phyloP scores from a whole-genome alignment of 2,329 filamentous ascomycete species.

The Cladosporium halotolerans region DNA sequence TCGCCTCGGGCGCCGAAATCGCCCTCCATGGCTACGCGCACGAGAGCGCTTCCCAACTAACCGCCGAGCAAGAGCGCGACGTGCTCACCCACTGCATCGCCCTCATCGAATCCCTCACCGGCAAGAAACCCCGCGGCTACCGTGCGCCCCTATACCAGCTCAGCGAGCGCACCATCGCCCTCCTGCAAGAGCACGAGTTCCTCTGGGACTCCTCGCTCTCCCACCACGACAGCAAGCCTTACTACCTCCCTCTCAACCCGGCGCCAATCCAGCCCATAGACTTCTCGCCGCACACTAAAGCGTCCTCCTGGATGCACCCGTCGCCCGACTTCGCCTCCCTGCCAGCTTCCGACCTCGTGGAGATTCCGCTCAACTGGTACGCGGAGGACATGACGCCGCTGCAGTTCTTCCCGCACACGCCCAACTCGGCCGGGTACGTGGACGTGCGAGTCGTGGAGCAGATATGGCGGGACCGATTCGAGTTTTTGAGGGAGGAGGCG shows the following conservation, averaged over 20 bases:
- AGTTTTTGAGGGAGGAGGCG: constrained; percentile 43
- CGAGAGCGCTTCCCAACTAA: constrained; percentile 42
- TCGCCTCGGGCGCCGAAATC: constrained; percentile 49
- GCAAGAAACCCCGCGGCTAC: constrained; percentile 44
- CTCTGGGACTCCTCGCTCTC: constrained; percentile 48
- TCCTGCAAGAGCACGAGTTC: constrained; percentile 45
- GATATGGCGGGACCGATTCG: constrained; percentile 56
- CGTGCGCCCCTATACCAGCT: constrained; percentile 49
- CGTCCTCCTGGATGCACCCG: constrained; percentile 43
- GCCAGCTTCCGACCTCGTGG: constrained; percentile 33
- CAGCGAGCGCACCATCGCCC: constrained; percentile 41
- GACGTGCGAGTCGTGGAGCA: constrained; percentile 51
- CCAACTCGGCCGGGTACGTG: constrained; percentile 54
- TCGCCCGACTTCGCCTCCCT: constrained; percentile 28
- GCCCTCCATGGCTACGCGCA: constrained; percentile 47
- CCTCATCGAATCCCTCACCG: constrained; percentile 38
- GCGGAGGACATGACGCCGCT: constrained; percentile 47
- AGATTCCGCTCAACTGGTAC: constrained; percentile 48
- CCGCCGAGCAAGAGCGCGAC: constrained; percentile 43
- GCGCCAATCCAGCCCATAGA: constrained; percentile 37
- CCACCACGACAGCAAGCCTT: constrained; percentile 46
- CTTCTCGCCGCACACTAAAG: constrained; percentile 33
- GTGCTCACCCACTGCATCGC: constrained; percentile 45
- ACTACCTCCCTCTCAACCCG: constrained; percentile 39
- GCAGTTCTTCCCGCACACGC: constrained; percentile 40